Base-by-base conservation (phyloP, 148 eudicot genomes). In the Dianthus caryophyllus region DNA sequence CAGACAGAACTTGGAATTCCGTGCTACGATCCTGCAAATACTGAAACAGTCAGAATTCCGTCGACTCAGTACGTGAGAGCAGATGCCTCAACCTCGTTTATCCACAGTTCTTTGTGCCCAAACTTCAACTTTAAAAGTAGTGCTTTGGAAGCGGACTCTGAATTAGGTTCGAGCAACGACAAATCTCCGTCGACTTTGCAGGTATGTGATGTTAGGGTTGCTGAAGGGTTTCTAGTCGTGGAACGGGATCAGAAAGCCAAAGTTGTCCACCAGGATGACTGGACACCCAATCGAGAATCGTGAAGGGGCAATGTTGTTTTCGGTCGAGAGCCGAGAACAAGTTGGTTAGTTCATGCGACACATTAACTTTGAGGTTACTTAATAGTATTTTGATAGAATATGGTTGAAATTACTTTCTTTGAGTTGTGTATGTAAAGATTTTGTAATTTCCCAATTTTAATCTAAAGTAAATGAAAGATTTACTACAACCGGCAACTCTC, bases 21-120 rank as follows among this genome's bases (percentile, higher is more conserved):
- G 15, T 86, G 98, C 65, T 86, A 79, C 50, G 39, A 79, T 73
- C 98, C 98, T 46, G 86, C 90, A 73, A 94, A 90, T 72, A 84
- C 79, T 21, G 97, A 84, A 67, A 80, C 68, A 3, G 73, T 88
- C 47, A 47, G 33, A 72, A 77, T 94, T 70, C 77, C 87, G 68
- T 86, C 97, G 36, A 84, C 83, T 6, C 84, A 79, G 43, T 84
- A 76, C 62, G 72, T 90, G 36, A 84, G 80, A 73, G 85, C 92
- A 18, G 83, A 81, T 57, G 86, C 82, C 64, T 83, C 97, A 2
- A 71, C 78, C 49, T 70, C 83, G 44, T 83, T 90, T 66, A 68
- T 84, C 39, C 67, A 48, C 64, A 80, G 91, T 73, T 77, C 82
- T 44, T 38, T 80, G 66, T 70, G 54, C 65, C 98, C 98, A 30